A percentile compares a stretch with the other conserved stretches of the same genome.
phyloP scores from a whole-genome alignment of 805 yeast species.

The Metschnikowia dekortorum region DNA sequence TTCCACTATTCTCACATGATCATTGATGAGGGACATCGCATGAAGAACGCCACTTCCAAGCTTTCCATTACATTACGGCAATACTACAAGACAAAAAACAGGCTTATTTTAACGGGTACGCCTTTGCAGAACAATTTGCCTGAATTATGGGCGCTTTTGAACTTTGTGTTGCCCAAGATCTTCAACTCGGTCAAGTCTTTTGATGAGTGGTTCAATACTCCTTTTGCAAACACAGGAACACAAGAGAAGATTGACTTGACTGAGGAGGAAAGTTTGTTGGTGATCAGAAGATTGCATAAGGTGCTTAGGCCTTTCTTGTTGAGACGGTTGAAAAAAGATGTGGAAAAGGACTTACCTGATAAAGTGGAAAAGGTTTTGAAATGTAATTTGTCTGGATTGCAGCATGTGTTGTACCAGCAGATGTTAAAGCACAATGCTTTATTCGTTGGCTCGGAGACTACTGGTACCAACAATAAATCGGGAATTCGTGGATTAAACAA shows the following conservation, averaged over 20 bases:
- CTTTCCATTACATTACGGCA: conserved; percentile 65
- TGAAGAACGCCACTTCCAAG: conserved; percentile 76
- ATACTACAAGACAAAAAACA: conserved; percentile 68
- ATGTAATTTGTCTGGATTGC: conserved; percentile 72
- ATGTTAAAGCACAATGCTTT: conserved; percentile 70
- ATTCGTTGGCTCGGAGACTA: conserved; percentile 60
- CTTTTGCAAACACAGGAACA: conserved; percentile 79
- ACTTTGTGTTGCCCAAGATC: conserved; percentile 77
- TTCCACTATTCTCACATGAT: conserved; percentile 82
- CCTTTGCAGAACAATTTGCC: conserved; percentile 83
- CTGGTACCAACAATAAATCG: conserved; percentile 46
- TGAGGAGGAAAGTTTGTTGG: conserved; percentile 80
- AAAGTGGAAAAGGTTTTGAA: conserved; percentile 79
- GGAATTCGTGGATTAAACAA: conserved; percentile 77
- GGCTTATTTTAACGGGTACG: conserved; percentile 83
- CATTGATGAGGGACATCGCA: conserved; percentile 87
- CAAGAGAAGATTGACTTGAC: conserved; percentile 77
- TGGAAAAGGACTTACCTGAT: conserved; percentile 80
- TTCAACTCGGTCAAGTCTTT: conserved; percentile 82
- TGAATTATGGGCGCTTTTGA: conserved; percentile 79
- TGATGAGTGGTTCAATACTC: conserved; percentile 89
- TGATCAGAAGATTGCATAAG: conserved; percentile 80
- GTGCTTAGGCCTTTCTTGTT: conserved; percentile 80
- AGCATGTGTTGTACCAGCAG: conserved; percentile 66
- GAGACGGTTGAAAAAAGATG: conserved; percentile 82